phyloP scores from a whole-genome alignment of 2,329 filamentous ascomycete species.

The Aspergillus caelatus region DNA sequence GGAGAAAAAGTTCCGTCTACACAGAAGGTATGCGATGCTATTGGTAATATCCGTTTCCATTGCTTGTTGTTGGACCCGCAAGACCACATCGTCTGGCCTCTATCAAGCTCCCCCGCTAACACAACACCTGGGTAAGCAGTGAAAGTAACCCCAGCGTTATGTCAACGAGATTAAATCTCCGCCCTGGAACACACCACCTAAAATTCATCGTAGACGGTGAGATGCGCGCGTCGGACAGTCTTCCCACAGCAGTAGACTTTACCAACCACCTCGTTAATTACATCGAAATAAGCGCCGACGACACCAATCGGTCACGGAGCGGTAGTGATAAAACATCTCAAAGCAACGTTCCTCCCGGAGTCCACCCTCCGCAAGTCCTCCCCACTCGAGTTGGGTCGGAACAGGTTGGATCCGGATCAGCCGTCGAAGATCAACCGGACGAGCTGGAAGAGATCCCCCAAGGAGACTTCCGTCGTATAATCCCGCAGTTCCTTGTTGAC shows the following conservation, averaged over 20 bases:
- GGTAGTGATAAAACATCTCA: conserved; percentile 40
- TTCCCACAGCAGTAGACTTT: conserved; percentile 95
- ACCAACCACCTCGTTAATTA: conserved; percentile 99
- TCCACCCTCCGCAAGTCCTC: conserved; percentile 49
- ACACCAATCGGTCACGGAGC: conserved; percentile 50
- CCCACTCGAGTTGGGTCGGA: conserved; percentile 38
- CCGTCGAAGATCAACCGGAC: conserved; percentile 48
- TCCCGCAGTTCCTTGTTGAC: conserved; percentile 84
- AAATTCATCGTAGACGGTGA: conserved; percentile 94
- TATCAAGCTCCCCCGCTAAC: conserved; percentile 17
- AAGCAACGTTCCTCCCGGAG: conserved; percentile 38
- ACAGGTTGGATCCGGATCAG: conserved; percentile 36
- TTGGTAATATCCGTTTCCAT: not conserved
- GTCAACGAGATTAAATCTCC: conserved; percentile 77
- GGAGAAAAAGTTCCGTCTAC: conserved; percentile 89
- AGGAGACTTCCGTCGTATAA: conserved; percentile 68
- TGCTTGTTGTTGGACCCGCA: not conserved
- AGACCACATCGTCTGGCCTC: not conserved
- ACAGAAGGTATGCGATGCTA: conserved; percentile 71
- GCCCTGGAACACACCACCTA: conserved; percentile 92
- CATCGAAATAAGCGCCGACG: conserved; percentile 84
- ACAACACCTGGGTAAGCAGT: conserved; percentile 26
- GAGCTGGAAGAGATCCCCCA: conserved; percentile 59
- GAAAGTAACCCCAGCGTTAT: conserved; percentile 61
- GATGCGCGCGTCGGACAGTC: conserved; percentile 82